Base-by-base conservation (phyloP, 306 rosid species). In the Cicer judaicum region DNA sequence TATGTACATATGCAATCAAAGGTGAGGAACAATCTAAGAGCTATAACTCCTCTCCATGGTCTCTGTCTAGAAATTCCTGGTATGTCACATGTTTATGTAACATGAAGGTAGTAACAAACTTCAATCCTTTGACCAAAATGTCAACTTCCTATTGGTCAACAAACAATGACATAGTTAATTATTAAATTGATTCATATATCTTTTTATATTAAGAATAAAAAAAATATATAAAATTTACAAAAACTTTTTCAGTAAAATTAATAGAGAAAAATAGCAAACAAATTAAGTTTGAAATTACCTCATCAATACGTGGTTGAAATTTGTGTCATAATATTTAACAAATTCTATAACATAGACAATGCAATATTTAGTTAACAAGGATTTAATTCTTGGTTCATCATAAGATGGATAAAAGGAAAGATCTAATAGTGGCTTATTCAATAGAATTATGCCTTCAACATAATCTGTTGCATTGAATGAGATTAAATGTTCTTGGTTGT, bases 1-100 rank as follows among this genome's bases (percentile, higher is more conserved):
- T 40, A 92, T 18, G 38, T 85, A 89, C 13, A 92, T 68, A 80
- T 89, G 87, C 7, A 89, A 2, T 91, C 96, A 92, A 43, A 93
- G 96, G 74, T 92, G 97, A 57, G 97, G 79, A 36, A 68, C 75
- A 72, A 1, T 9, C 74, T 74, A 19, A 88, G 87, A 7, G 1
- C 3, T 12, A 46, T 12, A 46, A 5, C 75, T 92, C 92, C 0
- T 77, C 86, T 0, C 0, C 7, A 10, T 19, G 74, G 42, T 88
- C 88, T 77, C 97, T 83, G 24, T 88, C 60, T 4, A 89, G 21
- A 70, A 92, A 92, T 7, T 85, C 87, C 41, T 72, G 41, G 5
- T 88, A 88, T 3, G 85, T 13, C 2, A 62, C 89, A 15, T 92
- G 89, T 63, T 79, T 84, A 59, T 76, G 40, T 56, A 86, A 92